phyloP scores from a whole-genome alignment of 768 basidiomycete genomes.

The Infundibulicybe gibba region DNA sequence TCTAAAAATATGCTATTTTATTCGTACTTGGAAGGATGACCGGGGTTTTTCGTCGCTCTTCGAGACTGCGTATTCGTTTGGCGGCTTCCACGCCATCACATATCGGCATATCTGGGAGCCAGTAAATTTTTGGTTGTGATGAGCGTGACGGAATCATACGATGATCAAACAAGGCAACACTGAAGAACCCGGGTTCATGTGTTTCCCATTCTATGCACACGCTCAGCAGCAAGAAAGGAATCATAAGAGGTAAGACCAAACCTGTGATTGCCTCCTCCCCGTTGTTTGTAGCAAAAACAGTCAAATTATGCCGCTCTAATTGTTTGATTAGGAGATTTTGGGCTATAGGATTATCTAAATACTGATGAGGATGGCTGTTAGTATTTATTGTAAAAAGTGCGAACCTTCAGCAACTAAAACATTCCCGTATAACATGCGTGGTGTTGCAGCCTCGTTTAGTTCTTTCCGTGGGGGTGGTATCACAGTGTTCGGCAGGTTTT shows the following conservation, averaged over 20 bases:
- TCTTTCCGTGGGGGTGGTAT: constrained; percentile 31
- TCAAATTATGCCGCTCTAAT: constrained; percentile 56
- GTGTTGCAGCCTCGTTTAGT: constrained; percentile 35
- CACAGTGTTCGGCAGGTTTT: constrained; percentile 46
- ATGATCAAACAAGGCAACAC: constrained; percentile 71
- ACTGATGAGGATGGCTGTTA: too few relatives aligned
- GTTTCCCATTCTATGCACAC: constrained; percentile 58
- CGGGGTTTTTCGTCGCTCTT: constrained; percentile 50
- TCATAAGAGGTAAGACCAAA: constrained; percentile 15
- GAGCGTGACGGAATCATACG: constrained; percentile 34
- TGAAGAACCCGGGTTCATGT: constrained; percentile 66
- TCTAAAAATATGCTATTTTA: not conserved
- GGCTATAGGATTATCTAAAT: constrained; percentile 65
- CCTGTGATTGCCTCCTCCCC: constrained; percentile 65
- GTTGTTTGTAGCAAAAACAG: constrained; percentile 59
- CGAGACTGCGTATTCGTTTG: constrained; percentile 57
- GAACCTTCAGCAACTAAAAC: constrained; percentile 72
- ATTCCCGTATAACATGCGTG: constrained; percentile 59
- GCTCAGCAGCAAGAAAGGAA: constrained; percentile 3
- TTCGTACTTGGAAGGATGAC: constrained; percentile 53
- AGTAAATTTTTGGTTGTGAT: too few relatives aligned
- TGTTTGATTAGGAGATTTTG: constrained; percentile 67
- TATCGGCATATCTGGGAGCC: constrained; percentile 65
- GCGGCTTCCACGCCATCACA: constrained; percentile 77
- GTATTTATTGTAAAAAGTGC: not conserved